phyloP scores from a whole-genome alignment of 148 eudicot species.

The Fagopyrum esculentum region DNA sequence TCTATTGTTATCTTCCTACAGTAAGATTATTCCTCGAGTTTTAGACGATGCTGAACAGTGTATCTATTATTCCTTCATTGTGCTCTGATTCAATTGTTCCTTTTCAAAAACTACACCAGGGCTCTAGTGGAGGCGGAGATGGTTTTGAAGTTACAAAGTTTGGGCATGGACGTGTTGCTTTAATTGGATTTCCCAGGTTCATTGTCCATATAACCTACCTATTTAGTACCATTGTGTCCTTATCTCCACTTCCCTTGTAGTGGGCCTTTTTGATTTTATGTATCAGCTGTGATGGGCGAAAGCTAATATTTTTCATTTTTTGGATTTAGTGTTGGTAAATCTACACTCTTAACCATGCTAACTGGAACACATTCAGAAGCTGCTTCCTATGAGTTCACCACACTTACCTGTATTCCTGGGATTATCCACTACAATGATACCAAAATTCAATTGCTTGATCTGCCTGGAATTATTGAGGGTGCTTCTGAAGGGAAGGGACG shows the following conservation, averaged over 20 bases:
- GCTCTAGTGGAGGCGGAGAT: conserved; percentile 97
- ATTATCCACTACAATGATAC: conserved; percentile 94
- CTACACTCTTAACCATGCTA: conserved; percentile 85
- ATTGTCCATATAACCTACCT: conserved; percentile 12
- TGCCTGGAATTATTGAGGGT: conserved; percentile 99
- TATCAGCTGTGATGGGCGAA: not conserved
- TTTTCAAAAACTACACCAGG: conserved; percentile 40
- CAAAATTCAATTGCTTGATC: conserved; percentile 96
- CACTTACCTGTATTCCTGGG: conserved; percentile 97
- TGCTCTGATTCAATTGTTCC: not conserved
- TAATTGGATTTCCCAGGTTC: conserved; percentile 98
- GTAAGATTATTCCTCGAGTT: not conserved
- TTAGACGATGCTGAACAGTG: not conserved
- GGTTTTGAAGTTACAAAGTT: conserved; percentile 98
- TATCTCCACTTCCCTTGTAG: not conserved
- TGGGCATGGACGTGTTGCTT: conserved; percentile 98
- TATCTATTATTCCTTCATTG: not conserved
- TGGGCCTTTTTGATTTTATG: not conserved
- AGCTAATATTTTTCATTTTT: conserved; percentile 4
- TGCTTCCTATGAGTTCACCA: conserved; percentile 97
- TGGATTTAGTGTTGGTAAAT: conserved; percentile 85
- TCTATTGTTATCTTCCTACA: not conserved
- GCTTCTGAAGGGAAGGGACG: conserved; percentile 99
- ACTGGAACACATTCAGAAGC: conserved; percentile 99
- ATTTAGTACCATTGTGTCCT: not conserved